Percentiles rank a stretch among this genome's conserved stretches.
Conservation (phyloP, 305 asterid species). For the Euphrasia arctica region DNA sequence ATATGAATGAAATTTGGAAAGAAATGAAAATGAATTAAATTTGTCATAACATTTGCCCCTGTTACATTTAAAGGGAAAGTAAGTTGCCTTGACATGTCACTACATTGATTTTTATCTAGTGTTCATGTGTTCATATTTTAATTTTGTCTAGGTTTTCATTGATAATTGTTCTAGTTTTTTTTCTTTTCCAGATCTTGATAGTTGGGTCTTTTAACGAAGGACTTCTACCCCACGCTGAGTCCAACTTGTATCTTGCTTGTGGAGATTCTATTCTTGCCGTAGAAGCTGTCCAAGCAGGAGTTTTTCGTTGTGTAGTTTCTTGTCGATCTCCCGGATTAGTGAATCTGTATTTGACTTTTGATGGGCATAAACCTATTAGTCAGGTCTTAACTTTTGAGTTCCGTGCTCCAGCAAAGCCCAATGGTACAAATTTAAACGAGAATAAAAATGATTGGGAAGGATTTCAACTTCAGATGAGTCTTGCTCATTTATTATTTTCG, state of each 20-base stretch:
- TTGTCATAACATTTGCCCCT: too few relatives aligned
- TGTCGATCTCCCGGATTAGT: constrained; percentile 72
- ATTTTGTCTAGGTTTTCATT: neutral
- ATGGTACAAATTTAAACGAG: constrained; percentile 32
- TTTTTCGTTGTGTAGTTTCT: constrained; percentile 61
- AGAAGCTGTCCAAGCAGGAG: constrained; percentile 73
- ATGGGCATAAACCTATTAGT: constrained; percentile 80
- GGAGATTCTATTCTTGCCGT: constrained; percentile 62
- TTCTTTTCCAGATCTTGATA: constrained; percentile 64
- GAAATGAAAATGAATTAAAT: too few relatives aligned
- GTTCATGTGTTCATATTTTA: too few relatives aligned
- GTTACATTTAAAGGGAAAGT: too few relatives aligned
- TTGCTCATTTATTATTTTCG: constrained; percentile 77
- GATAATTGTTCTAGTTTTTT: too few relatives aligned
- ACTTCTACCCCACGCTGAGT: constrained; percentile 36
- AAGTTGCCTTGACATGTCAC: too few relatives aligned
- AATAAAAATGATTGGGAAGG: constrained; percentile 60
- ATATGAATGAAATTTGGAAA: too few relatives aligned
- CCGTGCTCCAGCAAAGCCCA: constrained; percentile 51
- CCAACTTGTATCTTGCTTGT: constrained; percentile 61
- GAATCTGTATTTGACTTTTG: constrained; percentile 67
- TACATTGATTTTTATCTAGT: too few relatives aligned
- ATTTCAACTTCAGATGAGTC: constrained; percentile 71
- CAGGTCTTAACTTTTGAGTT: constrained; percentile 71
- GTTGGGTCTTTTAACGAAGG: constrained; percentile 69